Evolutionary conservation across 2,329 filamentous ascomycete species (phyloP).

Genomic region (Aspergillus pseudoglaucus): DNA sequence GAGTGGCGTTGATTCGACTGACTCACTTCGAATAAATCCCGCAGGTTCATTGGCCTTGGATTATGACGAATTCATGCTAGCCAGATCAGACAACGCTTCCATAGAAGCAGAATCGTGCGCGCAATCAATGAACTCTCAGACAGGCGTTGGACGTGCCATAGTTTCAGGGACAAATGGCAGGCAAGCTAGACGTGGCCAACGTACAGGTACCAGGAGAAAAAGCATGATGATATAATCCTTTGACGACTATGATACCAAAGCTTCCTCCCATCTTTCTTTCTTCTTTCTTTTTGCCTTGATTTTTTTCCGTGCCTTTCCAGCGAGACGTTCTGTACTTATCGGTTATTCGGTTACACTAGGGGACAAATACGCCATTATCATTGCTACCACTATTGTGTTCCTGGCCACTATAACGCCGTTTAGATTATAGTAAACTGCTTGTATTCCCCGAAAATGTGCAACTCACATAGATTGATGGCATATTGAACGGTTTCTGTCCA

Average conservation of each 20-base stretch:
- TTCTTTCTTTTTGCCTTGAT: background rate
- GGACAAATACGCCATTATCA: conserved; percentile 17
- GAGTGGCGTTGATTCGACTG: background rate
- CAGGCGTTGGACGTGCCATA: background rate
- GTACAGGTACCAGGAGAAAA: conserved; percentile 28
- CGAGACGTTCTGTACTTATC: conserved; percentile 7
- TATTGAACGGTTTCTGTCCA: too few species aligned
- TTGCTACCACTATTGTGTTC: too few species aligned
- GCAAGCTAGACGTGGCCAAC: conserved; percentile 21
- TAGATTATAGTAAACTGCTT: too few species aligned
- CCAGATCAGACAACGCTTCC: background rate
- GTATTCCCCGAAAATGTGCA: too few species aligned
- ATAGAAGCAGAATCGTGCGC: background rate
- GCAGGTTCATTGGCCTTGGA: background rate
- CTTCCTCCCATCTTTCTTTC: background rate
- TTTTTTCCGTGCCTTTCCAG: background rate
- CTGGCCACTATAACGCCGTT: too few species aligned
- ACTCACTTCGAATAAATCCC: background rate
- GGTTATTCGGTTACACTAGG: conserved; percentile 10
- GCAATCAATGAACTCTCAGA: background rate
- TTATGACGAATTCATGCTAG: background rate
- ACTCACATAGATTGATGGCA: too few species aligned
- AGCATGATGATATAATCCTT: conserved; percentile 34
- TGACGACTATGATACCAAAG: background rate
- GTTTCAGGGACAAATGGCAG: conserved; percentile 7